phyloP scores from a whole-genome alignment of 768 basidiomycete genomes.

The Suillus paluster region DNA sequence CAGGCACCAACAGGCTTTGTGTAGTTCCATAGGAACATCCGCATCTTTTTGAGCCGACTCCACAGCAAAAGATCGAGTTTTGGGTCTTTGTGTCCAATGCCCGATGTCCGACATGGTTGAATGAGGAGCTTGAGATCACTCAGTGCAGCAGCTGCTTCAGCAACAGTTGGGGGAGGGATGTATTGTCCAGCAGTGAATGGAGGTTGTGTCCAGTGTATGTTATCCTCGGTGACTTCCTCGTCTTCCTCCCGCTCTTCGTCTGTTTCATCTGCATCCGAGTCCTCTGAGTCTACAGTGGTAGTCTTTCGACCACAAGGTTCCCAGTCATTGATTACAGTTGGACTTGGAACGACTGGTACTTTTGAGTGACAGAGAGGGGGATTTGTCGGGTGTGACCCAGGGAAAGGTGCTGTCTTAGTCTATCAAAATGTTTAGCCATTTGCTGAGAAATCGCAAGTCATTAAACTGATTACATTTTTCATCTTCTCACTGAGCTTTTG shows the following conservation, averaged over 20 bases:
- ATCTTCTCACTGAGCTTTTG: too few species aligned
- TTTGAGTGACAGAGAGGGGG: not conserved
- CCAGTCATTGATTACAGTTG: not conserved
- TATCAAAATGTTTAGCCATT: too few species aligned
- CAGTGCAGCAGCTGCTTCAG: not conserved
- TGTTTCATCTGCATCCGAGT: too few species aligned
- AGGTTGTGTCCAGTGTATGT: too few species aligned
- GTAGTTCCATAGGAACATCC: constrained; percentile 4
- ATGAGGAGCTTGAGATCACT: not conserved
- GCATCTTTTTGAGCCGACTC: not conserved
- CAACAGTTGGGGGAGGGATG: not conserved
- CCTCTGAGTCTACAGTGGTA: too few species aligned
- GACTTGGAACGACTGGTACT: too few species aligned
- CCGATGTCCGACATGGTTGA: not conserved
- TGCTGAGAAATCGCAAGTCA: too few species aligned
- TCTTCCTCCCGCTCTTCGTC: too few species aligned
- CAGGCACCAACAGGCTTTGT: not conserved
- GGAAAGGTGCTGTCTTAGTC: not conserved
- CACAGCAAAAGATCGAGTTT: not conserved
- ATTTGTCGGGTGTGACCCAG: not conserved
- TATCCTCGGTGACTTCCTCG: too few species aligned
- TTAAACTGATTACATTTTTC: too few species aligned
- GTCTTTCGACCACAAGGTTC: not conserved
- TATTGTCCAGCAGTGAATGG: too few species aligned
- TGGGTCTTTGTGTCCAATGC: constrained; percentile 8